Conservation (phyloP, 1,284 basidiomycete species). For the Ganoderma meredithae region DNA sequence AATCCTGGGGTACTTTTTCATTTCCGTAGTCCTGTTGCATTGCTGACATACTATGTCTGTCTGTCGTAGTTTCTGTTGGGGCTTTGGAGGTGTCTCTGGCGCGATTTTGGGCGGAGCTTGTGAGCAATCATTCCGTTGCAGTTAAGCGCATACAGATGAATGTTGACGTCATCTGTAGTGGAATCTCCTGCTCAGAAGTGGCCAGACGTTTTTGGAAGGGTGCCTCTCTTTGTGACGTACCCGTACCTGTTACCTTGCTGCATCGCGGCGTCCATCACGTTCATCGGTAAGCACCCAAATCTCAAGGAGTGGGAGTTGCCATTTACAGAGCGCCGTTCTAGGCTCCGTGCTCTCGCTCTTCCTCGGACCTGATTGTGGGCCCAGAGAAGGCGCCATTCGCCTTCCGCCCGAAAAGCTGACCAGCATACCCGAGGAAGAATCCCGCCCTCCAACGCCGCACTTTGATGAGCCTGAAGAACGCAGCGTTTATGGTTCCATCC, state of each 20-base stretch:
- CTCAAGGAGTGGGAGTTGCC: not conserved
- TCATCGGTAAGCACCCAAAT: constrained; percentile 60
- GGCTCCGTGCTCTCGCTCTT: constrained; percentile 90
- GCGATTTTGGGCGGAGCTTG: constrained; percentile 89
- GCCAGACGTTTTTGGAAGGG: constrained; percentile 73
- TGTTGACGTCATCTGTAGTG: constrained; percentile 51
- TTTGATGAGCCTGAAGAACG: constrained; percentile 49
- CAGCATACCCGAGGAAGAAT: constrained; percentile 66
- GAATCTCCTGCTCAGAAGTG: constrained; percentile 89
- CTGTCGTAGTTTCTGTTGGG: constrained; percentile 81
- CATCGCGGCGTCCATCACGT: constrained; percentile 79
- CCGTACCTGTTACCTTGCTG: constrained; percentile 93
- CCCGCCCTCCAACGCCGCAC: constrained; percentile 48
- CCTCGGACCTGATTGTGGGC: constrained; percentile 90
- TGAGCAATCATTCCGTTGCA: constrained; percentile 47
- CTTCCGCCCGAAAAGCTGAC: constrained; percentile 78
- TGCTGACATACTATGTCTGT: not conserved
- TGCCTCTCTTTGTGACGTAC: constrained; percentile 78
- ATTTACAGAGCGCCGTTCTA: constrained; percentile 33
- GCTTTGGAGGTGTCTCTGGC: constrained; percentile 91
- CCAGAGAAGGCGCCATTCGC: constrained; percentile 83
- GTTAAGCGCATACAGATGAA: constrained; percentile 13
- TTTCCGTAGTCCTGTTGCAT: not conserved
- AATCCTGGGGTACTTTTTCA: constrained; percentile 74
- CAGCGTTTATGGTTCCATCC: constrained; percentile 39